A percentile compares a stretch with the other conserved stretches of the same genome.
These are phyloP conservation scores for Ustilago trichophora DNA, from an alignment of 1,284 basidiomycete species.

Conservation along the genomic window DNA sequence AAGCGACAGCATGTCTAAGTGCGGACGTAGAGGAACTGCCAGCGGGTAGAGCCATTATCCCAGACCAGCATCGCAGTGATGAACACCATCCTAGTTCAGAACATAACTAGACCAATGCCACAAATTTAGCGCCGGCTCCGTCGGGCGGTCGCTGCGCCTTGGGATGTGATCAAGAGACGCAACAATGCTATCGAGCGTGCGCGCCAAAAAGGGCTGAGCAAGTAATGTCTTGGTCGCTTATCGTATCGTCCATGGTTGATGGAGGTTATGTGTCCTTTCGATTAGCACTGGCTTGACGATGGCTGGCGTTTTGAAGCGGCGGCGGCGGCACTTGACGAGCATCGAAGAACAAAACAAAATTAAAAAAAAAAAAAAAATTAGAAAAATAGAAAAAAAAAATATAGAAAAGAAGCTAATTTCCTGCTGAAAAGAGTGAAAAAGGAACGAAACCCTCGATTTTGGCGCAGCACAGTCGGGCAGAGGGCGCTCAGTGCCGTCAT, in stretches of 20 bases:
- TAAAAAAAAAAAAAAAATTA: neutral
- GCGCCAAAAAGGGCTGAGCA: conserved; percentile 5
- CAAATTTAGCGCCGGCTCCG: conserved; percentile 6
- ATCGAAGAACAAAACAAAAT: too few species aligned
- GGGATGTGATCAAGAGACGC: neutral
- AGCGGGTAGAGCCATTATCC: neutral
- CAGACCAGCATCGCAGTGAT: neutral
- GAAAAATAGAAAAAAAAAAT: conserved; percentile 1
- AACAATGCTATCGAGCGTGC: neutral
- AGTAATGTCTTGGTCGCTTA: conserved; percentile 9
- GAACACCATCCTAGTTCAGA: neutral
- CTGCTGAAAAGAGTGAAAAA: neutral
- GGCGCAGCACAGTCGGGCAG: conserved; percentile 15
- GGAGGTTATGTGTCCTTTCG: too few species aligned
- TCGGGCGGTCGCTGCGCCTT: neutral
- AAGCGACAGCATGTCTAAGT: too few species aligned
- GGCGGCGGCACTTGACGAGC: conserved; percentile 18
- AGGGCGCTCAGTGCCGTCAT: conserved; percentile 37
- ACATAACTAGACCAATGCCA: neutral
- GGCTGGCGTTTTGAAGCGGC: too few species aligned
- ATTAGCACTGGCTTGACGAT: too few species aligned
- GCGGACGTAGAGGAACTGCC: neutral
- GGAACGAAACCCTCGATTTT: conserved; percentile 2
- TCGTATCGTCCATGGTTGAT: neutral
- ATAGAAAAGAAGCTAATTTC: neutral